Base-by-base conservation (phyloP, 2,329 filamentous ascomycete species). In the Penicillium sp. region DNA sequence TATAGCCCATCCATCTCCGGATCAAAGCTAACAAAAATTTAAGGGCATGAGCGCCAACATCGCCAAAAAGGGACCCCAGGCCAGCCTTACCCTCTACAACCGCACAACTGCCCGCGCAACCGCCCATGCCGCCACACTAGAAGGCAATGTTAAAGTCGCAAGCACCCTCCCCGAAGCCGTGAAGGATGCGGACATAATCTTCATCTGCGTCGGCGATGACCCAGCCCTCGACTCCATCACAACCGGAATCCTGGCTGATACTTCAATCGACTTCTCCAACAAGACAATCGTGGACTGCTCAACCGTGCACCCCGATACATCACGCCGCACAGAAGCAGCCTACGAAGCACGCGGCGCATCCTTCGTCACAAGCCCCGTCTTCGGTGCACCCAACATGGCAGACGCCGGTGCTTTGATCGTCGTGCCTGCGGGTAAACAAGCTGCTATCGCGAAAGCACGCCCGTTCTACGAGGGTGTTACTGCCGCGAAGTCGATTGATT, bases 211-310 rank as follows among this genome's bases (percentile, higher is more conserved):
- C 3, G 85, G 88, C 63, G 89, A 95, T 69, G 92, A 96, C 71
- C 79, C 83, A 3, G 89, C 90, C 5, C 85, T 96, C 44, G 82
- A 85, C 56, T 77, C 82, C 4, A 85, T 86, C 21, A 82, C 91
- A 58, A 74, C 81, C 43, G 71, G 80, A 3, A 83, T 88, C 29
- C 76, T 91, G 3, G 44, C 63, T 3, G 61, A 67, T 23, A 14
- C 60, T 6, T 67, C 83, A 48, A 69, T 76, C 19, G 77, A 85
- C 56, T 76, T 90, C 19, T 80, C 80, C 27, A 87, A 85, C 60
- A 96, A 96, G 77, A 79, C 95, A 16, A 88, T 96, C 64, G 83
- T 96, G 31, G 92, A 96, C 70, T 93, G 89, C 81, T 95, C 91
- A 3, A 96, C 92, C 26, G 85, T 96, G 35, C 90, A 95, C 73